phyloP scores from a whole-genome alignment of 352 stramenopile species.

The Phytophthora quininea region DNA sequence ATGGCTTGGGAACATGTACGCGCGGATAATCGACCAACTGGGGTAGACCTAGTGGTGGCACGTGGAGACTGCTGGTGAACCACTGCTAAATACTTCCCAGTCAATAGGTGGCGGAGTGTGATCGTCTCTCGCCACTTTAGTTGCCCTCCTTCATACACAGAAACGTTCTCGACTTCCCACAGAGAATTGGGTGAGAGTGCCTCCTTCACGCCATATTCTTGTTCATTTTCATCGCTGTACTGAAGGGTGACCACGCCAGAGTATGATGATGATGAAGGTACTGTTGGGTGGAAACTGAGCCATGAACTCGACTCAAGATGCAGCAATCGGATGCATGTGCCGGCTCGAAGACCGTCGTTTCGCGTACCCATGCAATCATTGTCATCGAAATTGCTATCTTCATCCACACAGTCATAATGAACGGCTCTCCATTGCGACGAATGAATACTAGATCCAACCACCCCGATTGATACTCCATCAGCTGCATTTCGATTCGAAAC shows the following conservation, averaged over 20 bases:
- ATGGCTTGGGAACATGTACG: conserved; percentile 41
- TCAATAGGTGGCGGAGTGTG: conserved; percentile 60
- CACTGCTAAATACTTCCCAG: conserved; percentile 64
- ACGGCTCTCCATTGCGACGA: conserved; percentile 66
- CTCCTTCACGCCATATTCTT: conserved; percentile 35
- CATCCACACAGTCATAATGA: conserved; percentile 52
- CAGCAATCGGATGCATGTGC: conserved; percentile 62
- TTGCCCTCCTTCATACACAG: conserved; percentile 56
- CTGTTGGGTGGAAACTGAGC: conserved; percentile 45
- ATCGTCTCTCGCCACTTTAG: conserved; percentile 61
- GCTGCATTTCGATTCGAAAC: conserved; percentile 58
- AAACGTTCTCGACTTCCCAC: conserved; percentile 66
- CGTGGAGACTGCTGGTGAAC: conserved; percentile 29
- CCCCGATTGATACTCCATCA: conserved; percentile 35
- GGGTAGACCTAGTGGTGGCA: conserved; percentile 14
- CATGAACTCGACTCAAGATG: conserved; percentile 74
- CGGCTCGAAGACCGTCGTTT: conserved; percentile 46
- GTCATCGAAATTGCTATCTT: conserved; percentile 8
- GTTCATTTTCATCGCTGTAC: conserved; percentile 51
- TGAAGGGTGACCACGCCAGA: conserved; percentile 44
- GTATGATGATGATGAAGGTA: neutral
- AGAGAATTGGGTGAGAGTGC: conserved; percentile 55
- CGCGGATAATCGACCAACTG: conserved; percentile 14
- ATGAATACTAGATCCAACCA: conserved; percentile 65
- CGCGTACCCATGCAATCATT: conserved; percentile 5